Percentiles rank a stretch among this genome's conserved stretches.
These are phyloP conservation scores for Cardamine occulta DNA, from an alignment of 345 rosid species.

Conservation along the genomic window DNA sequence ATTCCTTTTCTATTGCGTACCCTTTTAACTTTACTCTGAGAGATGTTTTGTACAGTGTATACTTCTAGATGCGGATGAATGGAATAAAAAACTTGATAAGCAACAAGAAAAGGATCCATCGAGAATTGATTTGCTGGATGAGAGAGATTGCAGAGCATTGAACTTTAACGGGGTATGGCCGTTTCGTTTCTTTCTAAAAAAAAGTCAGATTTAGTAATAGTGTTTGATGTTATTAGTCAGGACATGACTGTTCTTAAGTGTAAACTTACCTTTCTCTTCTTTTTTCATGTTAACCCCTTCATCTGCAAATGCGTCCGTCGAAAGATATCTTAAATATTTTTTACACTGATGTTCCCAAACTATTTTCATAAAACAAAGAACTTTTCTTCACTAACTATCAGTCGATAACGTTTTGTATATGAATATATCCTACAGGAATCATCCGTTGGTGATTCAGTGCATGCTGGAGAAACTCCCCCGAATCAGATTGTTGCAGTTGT, in stretches of 20 bases:
- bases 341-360: neutral
- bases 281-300: neutral
- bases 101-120: constrained; percentile 54
- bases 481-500: constrained; percentile 67
- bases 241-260: neutral
- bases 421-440: constrained; percentile 52
- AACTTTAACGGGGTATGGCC: constrained; percentile 42
- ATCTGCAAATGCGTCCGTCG: neutral
- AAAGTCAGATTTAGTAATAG: no score
- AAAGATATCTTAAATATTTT: neutral
- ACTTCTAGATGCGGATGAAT: constrained; percentile 46
- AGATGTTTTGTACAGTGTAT: constrained; percentile 47
- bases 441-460: constrained; percentile 40
- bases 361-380: neutral
- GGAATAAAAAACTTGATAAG: constrained; percentile 55
- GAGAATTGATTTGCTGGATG: constrained; percentile 59
- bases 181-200: no score
- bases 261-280: neutral
- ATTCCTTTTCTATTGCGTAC: neutral
- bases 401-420: neutral
- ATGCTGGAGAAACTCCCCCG: constrained; percentile 59
- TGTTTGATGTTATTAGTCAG: no score
- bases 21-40: neutral
- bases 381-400: neutral
- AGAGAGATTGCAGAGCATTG: constrained; percentile 52